These are phyloP conservation scores for Hypocrella siamensis DNA, from an alignment of 2,329 filamentous ascomycete genomes.

Conservation along the genomic window DNA sequence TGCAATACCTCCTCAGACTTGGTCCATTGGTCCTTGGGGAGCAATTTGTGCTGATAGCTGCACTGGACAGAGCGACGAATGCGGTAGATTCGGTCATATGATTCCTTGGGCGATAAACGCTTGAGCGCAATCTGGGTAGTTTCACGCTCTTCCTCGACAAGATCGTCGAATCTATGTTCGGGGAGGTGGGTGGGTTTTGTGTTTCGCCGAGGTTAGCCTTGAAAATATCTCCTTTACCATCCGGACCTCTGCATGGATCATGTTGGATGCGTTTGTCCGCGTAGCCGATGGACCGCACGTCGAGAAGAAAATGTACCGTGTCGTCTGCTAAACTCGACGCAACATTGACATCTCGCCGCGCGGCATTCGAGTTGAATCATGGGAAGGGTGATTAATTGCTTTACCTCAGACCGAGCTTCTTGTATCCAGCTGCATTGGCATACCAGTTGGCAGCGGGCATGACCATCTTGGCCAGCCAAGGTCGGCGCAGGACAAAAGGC, in stretches of 20 bases:
- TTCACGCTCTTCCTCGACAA: constrained; percentile 87
- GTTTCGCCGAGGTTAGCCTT: not conserved
- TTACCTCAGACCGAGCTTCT: constrained; percentile 81
- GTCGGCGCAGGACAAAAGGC: constrained; percentile 65
- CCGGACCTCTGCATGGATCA: not conserved
- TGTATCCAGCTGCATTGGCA: constrained; percentile 75
- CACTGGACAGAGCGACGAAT: constrained; percentile 85
- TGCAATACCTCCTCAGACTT: constrained; percentile 34
- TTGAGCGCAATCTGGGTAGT: constrained; percentile 74
- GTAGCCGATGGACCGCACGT: too few species aligned
- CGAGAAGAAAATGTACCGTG: too few species aligned
- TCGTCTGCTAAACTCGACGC: too few species aligned
- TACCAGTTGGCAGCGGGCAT: constrained; percentile 82
- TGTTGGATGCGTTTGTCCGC: too few species aligned
- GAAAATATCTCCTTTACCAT: not conserved
- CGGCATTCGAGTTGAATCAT: too few species aligned
- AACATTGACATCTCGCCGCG: too few species aligned
- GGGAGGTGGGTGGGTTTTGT: too few species aligned
- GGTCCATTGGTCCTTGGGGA: constrained; percentile 46
- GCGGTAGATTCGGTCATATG: constrained; percentile 95
- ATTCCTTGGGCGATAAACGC: constrained; percentile 77
- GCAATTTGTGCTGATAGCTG: constrained; percentile 46
- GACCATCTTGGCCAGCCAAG: constrained; percentile 66
- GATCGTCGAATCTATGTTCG: constrained; percentile 65
- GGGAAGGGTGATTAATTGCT: not conserved